Evolutionary conservation across 2,329 filamentous ascomycete genomes (phyloP).

Genomic region (Colletotrichum chrysophilum): DNA sequence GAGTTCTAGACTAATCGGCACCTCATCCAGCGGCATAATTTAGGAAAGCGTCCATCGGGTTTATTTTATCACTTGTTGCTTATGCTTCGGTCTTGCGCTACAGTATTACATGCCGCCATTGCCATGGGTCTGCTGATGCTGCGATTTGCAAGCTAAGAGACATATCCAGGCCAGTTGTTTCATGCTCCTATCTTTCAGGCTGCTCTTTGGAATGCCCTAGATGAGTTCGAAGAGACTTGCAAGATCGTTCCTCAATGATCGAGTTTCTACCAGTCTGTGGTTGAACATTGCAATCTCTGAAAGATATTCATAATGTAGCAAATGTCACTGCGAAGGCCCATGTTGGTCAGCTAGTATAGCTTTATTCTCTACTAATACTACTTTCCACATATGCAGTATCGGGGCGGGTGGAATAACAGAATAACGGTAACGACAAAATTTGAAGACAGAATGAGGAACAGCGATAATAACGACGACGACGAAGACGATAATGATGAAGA

Average conservation of each 20-base stretch:
- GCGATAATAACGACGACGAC: background rate
- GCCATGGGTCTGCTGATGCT: background rate
- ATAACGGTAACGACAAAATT: no score
- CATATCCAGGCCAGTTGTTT: background rate
- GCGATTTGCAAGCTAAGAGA: background rate
- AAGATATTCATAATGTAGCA: background rate
- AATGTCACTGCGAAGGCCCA: background rate
- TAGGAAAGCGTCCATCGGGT: background rate
- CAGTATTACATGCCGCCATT: background rate
- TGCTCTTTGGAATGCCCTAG: background rate
- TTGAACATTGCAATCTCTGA: background rate
- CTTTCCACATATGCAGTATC: background rate
- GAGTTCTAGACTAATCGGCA: background rate
- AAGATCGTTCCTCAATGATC: background rate
- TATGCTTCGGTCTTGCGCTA: background rate
- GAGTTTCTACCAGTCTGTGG: fast-evolving
- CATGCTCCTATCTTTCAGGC: background rate
- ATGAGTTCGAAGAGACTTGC: background rate
- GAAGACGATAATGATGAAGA: background rate
- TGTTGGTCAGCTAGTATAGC: background rate
- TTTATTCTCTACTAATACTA: background rate
- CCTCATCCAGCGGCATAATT: background rate
- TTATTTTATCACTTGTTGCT: background rate
- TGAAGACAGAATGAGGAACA: background rate
- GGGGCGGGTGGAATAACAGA: no score